Evolutionary conservation across 768 basidiomycete species (phyloP).

Genomic region (Trametes cinnabarina): DNA sequence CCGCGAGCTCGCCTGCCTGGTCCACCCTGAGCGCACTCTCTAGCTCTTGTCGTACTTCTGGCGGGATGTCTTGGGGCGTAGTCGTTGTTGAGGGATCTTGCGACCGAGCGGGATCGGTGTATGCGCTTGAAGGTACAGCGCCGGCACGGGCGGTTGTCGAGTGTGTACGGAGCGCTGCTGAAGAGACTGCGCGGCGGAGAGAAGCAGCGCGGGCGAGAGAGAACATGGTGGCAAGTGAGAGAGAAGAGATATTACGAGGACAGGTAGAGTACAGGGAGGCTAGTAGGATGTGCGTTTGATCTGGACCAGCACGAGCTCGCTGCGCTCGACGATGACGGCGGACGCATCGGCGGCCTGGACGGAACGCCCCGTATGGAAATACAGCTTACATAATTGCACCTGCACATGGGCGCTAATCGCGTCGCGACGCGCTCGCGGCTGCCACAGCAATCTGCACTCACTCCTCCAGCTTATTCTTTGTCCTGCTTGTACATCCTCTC

Average conservation of each 20-base stretch:
- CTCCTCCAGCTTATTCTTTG: neutral
- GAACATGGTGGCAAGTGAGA: neutral
- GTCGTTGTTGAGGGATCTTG: slow-evolving; percentile 43
- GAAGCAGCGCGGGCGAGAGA: neutral
- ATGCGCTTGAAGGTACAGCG: slow-evolving; percentile 29
- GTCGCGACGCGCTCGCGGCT: neutral
- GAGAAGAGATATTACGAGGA: neutral
- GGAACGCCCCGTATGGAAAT: neutral
- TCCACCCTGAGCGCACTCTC: slow-evolving; percentile 83
- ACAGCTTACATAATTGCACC: neutral
- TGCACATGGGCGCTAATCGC: neutral
- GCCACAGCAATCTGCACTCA: neutral
- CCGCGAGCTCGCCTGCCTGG: slow-evolving; percentile 93
- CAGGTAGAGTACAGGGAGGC: neutral
- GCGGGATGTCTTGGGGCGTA: slow-evolving; percentile 55
- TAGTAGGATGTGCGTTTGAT: neutral
- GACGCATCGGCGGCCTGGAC: neutral
- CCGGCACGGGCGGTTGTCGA: slow-evolving; percentile 1
- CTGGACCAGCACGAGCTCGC: too few species aligned
- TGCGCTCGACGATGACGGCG: neutral
- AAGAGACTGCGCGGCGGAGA: neutral
- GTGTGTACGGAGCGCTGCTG: neutral
- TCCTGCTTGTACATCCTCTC: neutral
- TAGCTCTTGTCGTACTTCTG: slow-evolving; percentile 47
- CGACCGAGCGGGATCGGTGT: slow-evolving; percentile 39